Base-by-base conservation (phyloP, 1,139 yeast genomes). In the Petasospora rhodanensis region DNA sequence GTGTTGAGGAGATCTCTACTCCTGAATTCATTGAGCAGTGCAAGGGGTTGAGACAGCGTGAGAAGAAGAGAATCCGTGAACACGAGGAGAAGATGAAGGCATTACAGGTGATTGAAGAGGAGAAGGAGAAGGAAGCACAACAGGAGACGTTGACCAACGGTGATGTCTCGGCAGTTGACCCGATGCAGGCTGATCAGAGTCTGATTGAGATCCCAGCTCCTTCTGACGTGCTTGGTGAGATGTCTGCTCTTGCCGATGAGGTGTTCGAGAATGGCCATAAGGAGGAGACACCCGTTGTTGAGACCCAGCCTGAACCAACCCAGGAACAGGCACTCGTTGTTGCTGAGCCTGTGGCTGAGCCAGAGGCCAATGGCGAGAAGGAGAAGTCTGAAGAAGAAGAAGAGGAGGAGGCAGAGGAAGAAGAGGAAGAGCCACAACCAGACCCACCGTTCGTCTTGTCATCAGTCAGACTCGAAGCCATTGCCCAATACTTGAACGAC, bases 1-100 rank as follows among this genome's bases (percentile, higher is more conserved):
- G 93, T 9, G 73, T 91, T 34, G 98, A 93, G 50, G 99, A 93
- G 43, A 79, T 89, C 47, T 76, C 81, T 29, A 70, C 75, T 23
- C 78, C 87, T 1, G 85, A 76, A 34, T 81, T 91, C 43, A 56
- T 80, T 26, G 71, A 71, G 37, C 85, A 89, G 31, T 91, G 97
- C 63, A 79, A 73, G 43, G 82, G 76, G 21, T 67, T 89, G 55
- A 72, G 83, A 37, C 68, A 64, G 34, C 70, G 97, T 41, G 96
- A 89, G 52, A 52, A 68, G 26, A 59, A 61, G 27, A 71, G 79
- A 45, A 78, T 76, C 41, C 61, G 63, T 28, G 59, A 68, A 35
- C 65, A 68, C 38, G 59, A 66, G 33, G 72, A 70, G 30, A 33
- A 17, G 19, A 18, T 18, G n/a, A 9, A 29, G 14, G n/a, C n/a